Percentiles rank a stretch among this genome's conserved stretches.
phyloP scores from a whole-genome alignment of 2,329 filamentous ascomycete genomes.

The Diplodia mutila region DNA sequence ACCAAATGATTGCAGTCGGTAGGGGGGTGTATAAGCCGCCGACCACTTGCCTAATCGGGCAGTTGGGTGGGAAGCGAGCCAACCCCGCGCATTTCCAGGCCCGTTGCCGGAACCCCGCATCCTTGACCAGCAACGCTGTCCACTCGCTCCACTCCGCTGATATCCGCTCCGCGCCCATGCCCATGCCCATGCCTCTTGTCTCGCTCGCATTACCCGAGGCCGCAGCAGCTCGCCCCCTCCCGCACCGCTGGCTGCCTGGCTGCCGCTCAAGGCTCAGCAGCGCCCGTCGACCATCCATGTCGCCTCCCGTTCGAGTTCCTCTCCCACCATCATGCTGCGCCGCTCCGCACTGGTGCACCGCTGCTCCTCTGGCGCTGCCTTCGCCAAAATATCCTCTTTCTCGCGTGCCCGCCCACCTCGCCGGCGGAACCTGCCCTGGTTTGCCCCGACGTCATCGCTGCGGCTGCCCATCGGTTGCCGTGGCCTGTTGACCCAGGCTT shows the following conservation, averaged over 20 bases:
- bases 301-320: neutral
- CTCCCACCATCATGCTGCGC: conserved; percentile 5
- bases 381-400: neutral
- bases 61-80: conserved; percentile 7
- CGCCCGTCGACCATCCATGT: conserved; percentile 7
- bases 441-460: neutral
- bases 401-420: neutral
- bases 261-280: neutral
- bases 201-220: conserved; percentile 9
- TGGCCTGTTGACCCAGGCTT: conserved; percentile 39
- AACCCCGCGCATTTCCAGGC: neutral
- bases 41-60: neutral
- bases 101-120: conserved; percentile 8
- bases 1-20: neutral
- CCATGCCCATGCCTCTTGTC: neutral
- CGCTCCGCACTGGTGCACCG: neutral
- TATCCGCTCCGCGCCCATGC: neutral
- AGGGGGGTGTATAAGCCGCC: no score
- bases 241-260: neutral
- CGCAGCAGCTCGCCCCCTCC: neutral
- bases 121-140: neutral
- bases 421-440: neutral
- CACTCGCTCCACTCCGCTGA: neutral
- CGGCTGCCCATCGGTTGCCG: neutral
- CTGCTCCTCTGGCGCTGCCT: neutral